A percentile compares a stretch with the other conserved stretches of the same genome.
phyloP scores from a whole-genome alignment of 2,329 filamentous ascomycete species.

The Fusarium sp. region DNA sequence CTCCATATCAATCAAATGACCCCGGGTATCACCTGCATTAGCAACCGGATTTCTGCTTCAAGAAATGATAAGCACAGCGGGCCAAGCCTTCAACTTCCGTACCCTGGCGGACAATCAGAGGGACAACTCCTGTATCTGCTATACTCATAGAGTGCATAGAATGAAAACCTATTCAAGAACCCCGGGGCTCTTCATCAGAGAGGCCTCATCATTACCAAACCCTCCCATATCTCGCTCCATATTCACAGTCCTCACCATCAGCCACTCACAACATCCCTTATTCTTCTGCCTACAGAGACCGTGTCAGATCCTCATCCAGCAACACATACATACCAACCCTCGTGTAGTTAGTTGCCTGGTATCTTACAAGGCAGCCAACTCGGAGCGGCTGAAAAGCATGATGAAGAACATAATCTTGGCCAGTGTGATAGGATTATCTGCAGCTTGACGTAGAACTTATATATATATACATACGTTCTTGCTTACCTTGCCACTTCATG shows the following conservation, averaged over 20 bases:
- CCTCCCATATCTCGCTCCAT: not conserved
- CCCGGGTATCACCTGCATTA: not conserved
- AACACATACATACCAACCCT: not conserved
- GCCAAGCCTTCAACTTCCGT: conserved; percentile 1
- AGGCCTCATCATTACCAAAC: not conserved
- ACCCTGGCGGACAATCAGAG: not conserved
- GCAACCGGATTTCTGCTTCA: not conserved
- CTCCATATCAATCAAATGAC: too few species aligned
- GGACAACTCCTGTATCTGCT: too few species aligned
- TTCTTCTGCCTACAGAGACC: conserved; percentile 49
- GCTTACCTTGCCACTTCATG: not conserved
- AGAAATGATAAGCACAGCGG: not conserved
- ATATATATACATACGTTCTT: not conserved
- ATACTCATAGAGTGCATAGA: not conserved
- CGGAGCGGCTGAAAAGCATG: conserved; percentile 5
- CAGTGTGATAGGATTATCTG: not conserved
- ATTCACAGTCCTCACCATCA: not conserved
- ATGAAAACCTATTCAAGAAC: not conserved
- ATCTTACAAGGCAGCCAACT: not conserved
- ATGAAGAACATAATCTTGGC: not conserved
- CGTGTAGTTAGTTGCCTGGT: conserved; percentile 24
- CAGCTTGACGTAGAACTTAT: not conserved
- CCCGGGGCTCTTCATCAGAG: not conserved
- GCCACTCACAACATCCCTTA: conserved; percentile 49
- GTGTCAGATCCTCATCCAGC: not conserved